A percentile compares a stretch with the other conserved stretches of the same genome.
phyloP scores from a whole-genome alignment of 2,329 filamentous ascomycete species.

The Talaromyces sp. region DNA sequence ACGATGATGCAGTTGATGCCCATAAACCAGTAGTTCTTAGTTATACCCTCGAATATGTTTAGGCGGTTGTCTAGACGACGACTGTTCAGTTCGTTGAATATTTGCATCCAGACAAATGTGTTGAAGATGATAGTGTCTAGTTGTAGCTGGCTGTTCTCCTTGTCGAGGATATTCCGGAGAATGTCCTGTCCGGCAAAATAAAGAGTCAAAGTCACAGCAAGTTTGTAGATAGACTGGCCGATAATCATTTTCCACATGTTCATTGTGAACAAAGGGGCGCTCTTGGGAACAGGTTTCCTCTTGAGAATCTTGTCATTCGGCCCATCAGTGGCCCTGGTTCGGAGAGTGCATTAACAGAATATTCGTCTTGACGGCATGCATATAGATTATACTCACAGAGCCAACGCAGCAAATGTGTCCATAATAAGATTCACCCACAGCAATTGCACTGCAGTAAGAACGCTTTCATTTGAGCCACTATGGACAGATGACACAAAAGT shows the following conservation, averaged over 20 bases:
- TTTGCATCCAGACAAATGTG: slow-evolving; percentile 99
- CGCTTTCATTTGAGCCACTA: neutral
- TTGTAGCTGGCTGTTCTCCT: slow-evolving; percentile 39
- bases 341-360: neutral
- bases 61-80: slow-evolving; percentile 89
- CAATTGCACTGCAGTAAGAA: slow-evolving; percentile 3
- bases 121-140: slow-evolving; percentile 88
- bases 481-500: neutral
- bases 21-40: slow-evolving; percentile 82
- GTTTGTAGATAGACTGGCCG: slow-evolving; percentile 84
- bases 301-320: slow-evolving; percentile 75
- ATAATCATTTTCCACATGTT: slow-evolving; percentile 99
- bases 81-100: slow-evolving; percentile 98
- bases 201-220: slow-evolving; percentile 70
- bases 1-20: slow-evolving; percentile 82
- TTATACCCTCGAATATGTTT: slow-evolving; percentile 90
- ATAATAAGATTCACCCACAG: slow-evolving; percentile 31
- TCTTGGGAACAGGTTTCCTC: slow-evolving; percentile 71
- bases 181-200: slow-evolving; percentile 61
- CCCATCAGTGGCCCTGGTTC: slow-evolving; percentile 70
- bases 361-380: neutral
- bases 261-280: slow-evolving; percentile 70
- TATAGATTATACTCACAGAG: slow-evolving; percentile 45
- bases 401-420: slow-evolving; percentile 60
- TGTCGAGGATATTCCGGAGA: slow-evolving; percentile 52